phyloP scores from a whole-genome alignment of 106 monocot genomes.

The Apostasia shenzhenica region DNA sequence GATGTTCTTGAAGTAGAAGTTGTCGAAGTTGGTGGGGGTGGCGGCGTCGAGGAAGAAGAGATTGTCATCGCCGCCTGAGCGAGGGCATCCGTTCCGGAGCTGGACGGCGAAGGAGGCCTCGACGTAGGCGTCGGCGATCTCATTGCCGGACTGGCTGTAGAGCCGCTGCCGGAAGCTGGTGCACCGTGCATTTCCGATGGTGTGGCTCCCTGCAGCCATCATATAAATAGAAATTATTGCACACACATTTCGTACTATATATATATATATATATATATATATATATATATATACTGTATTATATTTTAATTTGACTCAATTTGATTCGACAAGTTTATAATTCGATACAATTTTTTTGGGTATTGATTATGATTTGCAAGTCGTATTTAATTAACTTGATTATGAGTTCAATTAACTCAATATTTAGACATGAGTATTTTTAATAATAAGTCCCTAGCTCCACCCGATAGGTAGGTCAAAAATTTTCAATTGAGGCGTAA shows the following conservation, averaged over 20 bases:
- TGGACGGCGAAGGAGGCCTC: not conserved
- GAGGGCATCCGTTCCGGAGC: not conserved
- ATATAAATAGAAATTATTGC: no score
- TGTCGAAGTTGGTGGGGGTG: slow-evolving; percentile 7
- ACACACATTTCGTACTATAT: no score
- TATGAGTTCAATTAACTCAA: not conserved
- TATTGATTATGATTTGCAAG: no score
- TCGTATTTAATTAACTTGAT: not conserved
- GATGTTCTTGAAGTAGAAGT: slow-evolving; percentile 16
- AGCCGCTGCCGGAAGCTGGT: slow-evolving; percentile 16
- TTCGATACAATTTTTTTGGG: no score
- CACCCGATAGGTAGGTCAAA: not conserved
- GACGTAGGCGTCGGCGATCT: slow-evolving; percentile 1
- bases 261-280: no score
- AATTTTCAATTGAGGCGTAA: not conserved
- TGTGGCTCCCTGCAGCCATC: slow-evolving; percentile 10
- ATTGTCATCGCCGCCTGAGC: not conserved
- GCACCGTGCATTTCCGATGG: slow-evolving; percentile 8
- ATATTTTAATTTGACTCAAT: no score
- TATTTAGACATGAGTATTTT: not conserved
- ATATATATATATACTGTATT: no score
- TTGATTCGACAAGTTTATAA: no score
- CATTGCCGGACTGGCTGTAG: slow-evolving; percentile 15
- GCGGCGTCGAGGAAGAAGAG: slow-evolving; percentile 3
- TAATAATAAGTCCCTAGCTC: not conserved